phyloP scores from a whole-genome alignment of 169 alveolate genomes.

The Plasmodium inui region DNA sequence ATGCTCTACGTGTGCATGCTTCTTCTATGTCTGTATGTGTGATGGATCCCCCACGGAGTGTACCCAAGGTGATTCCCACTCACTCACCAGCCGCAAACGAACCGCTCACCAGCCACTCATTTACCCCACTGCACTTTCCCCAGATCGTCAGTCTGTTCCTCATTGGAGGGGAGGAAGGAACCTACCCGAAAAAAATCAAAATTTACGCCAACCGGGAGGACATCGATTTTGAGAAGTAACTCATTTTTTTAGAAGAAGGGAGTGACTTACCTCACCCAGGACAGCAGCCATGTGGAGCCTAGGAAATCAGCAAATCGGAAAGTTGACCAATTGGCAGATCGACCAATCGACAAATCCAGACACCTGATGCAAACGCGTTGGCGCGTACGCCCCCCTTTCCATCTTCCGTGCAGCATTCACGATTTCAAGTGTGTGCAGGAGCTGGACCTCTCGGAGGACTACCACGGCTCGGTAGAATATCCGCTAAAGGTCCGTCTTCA shows the following conservation, averaged over 20 bases:
- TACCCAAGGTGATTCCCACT: neutral
- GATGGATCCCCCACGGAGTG: neutral
- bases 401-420: constrained; percentile 53
- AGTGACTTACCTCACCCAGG: neutral
- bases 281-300: no score
- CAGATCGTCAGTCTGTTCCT: constrained; percentile 79
- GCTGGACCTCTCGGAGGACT: constrained; percentile 82
- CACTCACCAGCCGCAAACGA: no score
- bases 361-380: neutral
- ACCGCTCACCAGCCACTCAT: neutral
- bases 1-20: neutral
- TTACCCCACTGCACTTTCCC: neutral
- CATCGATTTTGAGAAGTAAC: constrained; percentile 82
- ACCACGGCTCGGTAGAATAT: constrained; percentile 85
- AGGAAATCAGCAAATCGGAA: no score
- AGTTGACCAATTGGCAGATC: no score
- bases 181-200: constrained; percentile 81
- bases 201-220: constrained; percentile 82
- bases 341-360: neutral
- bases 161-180: constrained; percentile 87
- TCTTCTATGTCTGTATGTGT: neutral
- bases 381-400: neutral
- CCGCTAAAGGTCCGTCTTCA: constrained; percentile 77
- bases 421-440: constrained; percentile 82
- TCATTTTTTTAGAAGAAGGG: neutral